Evolutionary conservation across 768 basidiomycete genomes (phyloP).

Genomic region (Russula emetica): DNA sequence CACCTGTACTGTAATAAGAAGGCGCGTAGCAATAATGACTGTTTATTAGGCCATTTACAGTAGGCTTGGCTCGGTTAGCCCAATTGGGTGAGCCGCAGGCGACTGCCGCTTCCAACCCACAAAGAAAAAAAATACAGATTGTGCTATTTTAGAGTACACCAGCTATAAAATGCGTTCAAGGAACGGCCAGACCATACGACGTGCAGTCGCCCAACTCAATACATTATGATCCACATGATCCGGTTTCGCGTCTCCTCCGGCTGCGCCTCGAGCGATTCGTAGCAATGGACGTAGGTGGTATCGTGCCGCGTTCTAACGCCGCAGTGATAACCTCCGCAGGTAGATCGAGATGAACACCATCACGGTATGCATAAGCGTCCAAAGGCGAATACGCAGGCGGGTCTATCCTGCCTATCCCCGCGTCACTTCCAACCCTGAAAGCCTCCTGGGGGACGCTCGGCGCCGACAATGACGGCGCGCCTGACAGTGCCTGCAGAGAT

Average conservation of each 20-base stretch:
- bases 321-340: slow-evolving; percentile 91
- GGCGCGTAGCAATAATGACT: too few species aligned
- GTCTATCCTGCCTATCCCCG: slow-evolving; percentile 50
- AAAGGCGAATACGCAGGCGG: slow-evolving; percentile 89
- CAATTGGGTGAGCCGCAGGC: too few species aligned
- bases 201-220: not conserved
- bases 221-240: slow-evolving; percentile 5
- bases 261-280: slow-evolving; percentile 48
- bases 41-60: too few species aligned
- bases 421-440: slow-evolving; percentile 32
- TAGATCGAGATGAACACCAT: slow-evolving; percentile 89
- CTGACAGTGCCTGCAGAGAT: slow-evolving; percentile 62
- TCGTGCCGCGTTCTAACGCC: slow-evolving; percentile 69
- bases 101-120: not conserved
- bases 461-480: slow-evolving; percentile 14
- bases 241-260: slow-evolving; percentile 46
- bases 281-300: slow-evolving; percentile 58
- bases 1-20: too few species aligned
- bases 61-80: too few species aligned
- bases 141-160: slow-evolving; percentile 15
- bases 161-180: slow-evolving; percentile 10
- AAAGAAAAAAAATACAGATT: slow-evolving; percentile 23
- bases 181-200: slow-evolving; percentile 14
- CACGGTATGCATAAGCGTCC: slow-evolving; percentile 76
- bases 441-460: slow-evolving; percentile 12